Percentiles rank a stretch among this genome's conserved stretches.
Evolutionary conservation across 2,329 filamentous ascomycete species (phyloP).

Genomic region (Exophiala spinifera): DNA sequence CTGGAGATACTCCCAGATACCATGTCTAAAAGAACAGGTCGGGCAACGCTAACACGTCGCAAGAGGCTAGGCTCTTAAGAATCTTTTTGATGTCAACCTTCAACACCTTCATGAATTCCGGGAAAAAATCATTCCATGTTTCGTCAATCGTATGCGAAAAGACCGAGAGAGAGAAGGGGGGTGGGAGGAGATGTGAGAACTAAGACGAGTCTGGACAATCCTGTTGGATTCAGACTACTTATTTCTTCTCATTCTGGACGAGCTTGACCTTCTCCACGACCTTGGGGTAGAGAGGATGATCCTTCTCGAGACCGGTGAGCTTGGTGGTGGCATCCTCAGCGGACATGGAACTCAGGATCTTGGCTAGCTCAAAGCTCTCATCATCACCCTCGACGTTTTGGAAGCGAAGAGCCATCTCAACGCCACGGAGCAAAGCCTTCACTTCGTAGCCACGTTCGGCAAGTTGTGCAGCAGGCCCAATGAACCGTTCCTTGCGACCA

Average conservation of each 20-base stretch:
- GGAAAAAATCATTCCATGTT: too few species aligned
- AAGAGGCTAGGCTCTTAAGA: too few species aligned
- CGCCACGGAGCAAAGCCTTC: conserved; percentile 71
- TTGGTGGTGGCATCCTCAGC: conserved; percentile 73
- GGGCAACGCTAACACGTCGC: too few species aligned
- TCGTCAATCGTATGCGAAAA: too few species aligned
- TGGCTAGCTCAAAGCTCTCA: conserved; percentile 79
- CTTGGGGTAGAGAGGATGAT: conserved; percentile 72
- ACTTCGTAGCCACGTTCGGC: conserved; percentile 75
- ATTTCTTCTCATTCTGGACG: conserved; percentile 61
- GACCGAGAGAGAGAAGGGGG: too few species aligned
- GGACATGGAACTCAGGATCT: conserved; percentile 73
- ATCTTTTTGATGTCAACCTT: too few species aligned
- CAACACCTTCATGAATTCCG: too few species aligned
- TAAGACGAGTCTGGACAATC: too few species aligned
- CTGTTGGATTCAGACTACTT: not conserved
- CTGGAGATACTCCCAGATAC: too few species aligned
- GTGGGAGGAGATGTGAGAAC: too few species aligned
- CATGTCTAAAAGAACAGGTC: too few species aligned
- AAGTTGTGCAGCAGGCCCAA: conserved; percentile 85
- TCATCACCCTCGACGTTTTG: conserved; percentile 90
- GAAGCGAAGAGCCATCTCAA: conserved; percentile 93
- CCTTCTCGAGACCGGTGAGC: conserved; percentile 74
- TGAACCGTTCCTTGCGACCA: conserved; percentile 90
- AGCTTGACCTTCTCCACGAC: conserved; percentile 76